Base-by-base conservation (phyloP, 306 rosid species). In the Acacia crassicarpa region DNA sequence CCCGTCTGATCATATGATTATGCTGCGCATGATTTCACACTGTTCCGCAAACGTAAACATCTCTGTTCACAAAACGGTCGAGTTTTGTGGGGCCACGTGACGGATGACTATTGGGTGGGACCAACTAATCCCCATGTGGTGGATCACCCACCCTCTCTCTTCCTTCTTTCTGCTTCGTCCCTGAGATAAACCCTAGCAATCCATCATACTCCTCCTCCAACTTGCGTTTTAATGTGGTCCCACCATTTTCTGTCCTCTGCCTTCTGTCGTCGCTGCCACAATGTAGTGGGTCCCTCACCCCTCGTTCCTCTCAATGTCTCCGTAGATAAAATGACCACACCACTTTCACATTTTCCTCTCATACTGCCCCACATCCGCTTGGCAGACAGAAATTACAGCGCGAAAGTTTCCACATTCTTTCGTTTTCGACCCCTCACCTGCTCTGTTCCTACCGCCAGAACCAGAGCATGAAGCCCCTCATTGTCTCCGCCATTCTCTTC, bases 381-480 rank as follows among this genome's bases (percentile, higher is more conserved):
- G 1, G 41, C 27, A 72, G 72, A 11, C 76, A 67, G 62, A 53
- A 65, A 9, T 25, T 13, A 33, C 44, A 63, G 48, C 78, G 25
- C 35, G 22, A 75, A 49, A 63, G 22, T 8, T 15, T 40, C 6
- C 61, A n/a, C 51, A n/a, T 67, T 8, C 66, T 15, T 13, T 11
- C 44, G 23, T 65, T 16, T 40, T 75, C 77, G 8, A 4, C 8
- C 61, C 32, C 49, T 78, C 79, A 14, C 49, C 2, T 32, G 73
- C 79, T 85, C 90, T 80, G 85, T 83, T 86, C 78, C 78, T 43
- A 14, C 4, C 23, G 63, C 2, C 45, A 54, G 79, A 75, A 74
- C 40, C 89, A 76, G 88, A 85, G 79, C 74, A 86, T 91, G 97
- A 85, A 85, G 38, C 83, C 20, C 8, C 72, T 62, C 67, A 43